Evolutionary conservation across 805 yeast species (phyloP), one percentile per base, ranked within the genome.

Genomic region (Ogataea ramenticola): DNA sequence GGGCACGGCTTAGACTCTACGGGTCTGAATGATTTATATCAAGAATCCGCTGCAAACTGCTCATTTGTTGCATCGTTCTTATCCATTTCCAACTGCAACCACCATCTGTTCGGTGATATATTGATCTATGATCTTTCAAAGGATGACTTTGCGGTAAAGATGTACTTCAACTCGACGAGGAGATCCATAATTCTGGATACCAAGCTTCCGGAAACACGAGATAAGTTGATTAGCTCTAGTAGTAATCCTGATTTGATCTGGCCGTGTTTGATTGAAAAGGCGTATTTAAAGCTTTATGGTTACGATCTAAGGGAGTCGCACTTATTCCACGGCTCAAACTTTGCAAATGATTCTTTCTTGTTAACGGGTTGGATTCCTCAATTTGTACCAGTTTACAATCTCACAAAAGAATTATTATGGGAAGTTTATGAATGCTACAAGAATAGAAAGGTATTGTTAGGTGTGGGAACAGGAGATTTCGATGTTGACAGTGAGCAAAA

Each of bases 181-280:
- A 60, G 91, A 40, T 50, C 64, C 5, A 75, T 80, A 0, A 54
- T 62, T 0, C 61, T 82, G 1, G 75, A 75, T 38, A 74, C 73
- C 46, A 49, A 49, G 24, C 59, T 79, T 3, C 83, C 87, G 1
- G 33, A 15, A 42, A 31, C 9, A 43, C 50, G 24, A 48, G 48
- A 17, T 43, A 58, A 5, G 43, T 61, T 63, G 24, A 68, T 73
- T 11, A 57, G 61, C 19, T 73, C 78, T 4, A 45, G 50, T 4
- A 43, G 64, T 2, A 61, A 67, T 45, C 56, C 51, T 3, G 30
- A 48, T 1, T 49, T 76, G 3, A 51, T 59, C 5, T 81, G 88
- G 85, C 90, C 90, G 0, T 83, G 86, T 0, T 51, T 86, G n/a
- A 49, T 86, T 1, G 96, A 89, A 58, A 80, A 84, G 52, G 93